Evolutionary conservation across 2,329 filamentous ascomycete genomes (phyloP).

Genomic region (Aspergillus viridinutans): DNA sequence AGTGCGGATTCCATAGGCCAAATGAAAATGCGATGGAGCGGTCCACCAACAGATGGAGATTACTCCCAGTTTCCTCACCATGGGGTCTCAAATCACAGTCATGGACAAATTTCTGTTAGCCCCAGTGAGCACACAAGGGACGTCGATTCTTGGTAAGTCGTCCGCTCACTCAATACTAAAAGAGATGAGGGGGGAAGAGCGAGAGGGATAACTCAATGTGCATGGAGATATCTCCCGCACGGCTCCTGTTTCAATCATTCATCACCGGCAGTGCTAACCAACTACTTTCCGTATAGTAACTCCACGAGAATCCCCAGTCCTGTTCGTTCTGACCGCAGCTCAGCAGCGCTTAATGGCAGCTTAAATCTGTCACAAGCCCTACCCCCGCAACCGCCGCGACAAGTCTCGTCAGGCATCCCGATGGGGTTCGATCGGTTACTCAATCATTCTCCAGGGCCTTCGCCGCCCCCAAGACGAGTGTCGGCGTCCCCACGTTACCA

Average conservation of each 20-base stretch:
- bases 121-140: conserved; percentile 24
- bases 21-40: background rate
- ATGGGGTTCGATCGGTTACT: conserved; percentile 37
- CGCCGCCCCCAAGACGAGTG: conserved; percentile 20
- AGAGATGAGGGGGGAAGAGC: too few relatives aligned
- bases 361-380: conserved; percentile 9
- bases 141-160: conserved; percentile 30
- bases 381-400: conserved; percentile 13
- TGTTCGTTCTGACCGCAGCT: conserved; percentile 25
- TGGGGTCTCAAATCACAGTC: conserved; percentile 19
- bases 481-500: conserved; percentile 30
- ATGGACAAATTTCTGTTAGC: conserved; percentile 17
- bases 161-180: background rate
- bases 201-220: background rate
- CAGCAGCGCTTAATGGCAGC: conserved; percentile 11
- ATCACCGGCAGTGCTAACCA: background rate
- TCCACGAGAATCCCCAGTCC: conserved; percentile 26
- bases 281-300: conserved; percentile 8
- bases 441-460: conserved; percentile 23
- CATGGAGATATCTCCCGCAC: background rate
- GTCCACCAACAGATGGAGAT: conserved; percentile 10
- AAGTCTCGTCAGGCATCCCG: conserved; percentile 26
- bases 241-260: background rate
- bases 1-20: conserved; percentile 6
- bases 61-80: conserved; percentile 14